Evolutionary conservation across 176 grass and related monocot species (phyloP).

Genomic region (Hordeum vulgare): MorexV3_pseudomolecules_assembly NC_058520.1:69250326-69250825

Average conservation of each 20-base stretch:
- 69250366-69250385: conserved; percentile 88
- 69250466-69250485: conserved; percentile 64
- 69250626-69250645: neutral
- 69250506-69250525: conserved; percentile 41
- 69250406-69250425: conserved; percentile 98
- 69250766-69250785: conserved; percentile 42
- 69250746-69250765: conserved; percentile 81
- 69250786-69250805: conserved; percentile 97
- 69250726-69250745: conserved; percentile 40
- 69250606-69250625: neutral
- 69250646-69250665: neutral
- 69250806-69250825: conserved; percentile 97
- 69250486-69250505: conserved; percentile 79
- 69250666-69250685: too few species aligned
- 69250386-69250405: conserved; percentile 95
- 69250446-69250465: conserved; percentile 94
- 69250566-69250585: neutral
- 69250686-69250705: neutral
- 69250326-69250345: conserved; percentile 20
- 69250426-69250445: conserved; percentile 97
- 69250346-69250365: conserved; percentile 90
- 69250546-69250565: neutral
- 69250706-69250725: conserved; percentile 7
- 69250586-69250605: neutral
- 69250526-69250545: neutral